These are phyloP conservation scores for Aegilops tauschii DNA, from an alignment of 176 grass and related monocot species.

Conservation along the genomic window DNA sequence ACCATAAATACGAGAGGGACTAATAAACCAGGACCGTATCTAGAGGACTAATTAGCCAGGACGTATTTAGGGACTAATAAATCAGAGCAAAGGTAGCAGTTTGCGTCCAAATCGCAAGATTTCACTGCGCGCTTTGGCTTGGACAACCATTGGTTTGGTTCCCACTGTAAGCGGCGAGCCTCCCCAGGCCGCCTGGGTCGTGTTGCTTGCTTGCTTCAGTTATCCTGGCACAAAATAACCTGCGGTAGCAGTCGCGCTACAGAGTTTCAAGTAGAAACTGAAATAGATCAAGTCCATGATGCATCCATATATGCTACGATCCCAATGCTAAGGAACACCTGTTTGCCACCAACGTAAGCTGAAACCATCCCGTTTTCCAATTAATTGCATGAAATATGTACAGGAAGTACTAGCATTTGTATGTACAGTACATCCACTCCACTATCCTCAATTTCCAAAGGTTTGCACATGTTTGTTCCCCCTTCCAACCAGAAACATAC, in stretches of 20 bases:
- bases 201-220: background rate
- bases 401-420: background rate
- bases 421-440: background rate
- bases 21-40: too few relatives aligned
- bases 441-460: background rate
- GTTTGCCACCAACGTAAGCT: background rate
- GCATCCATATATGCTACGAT: background rate
- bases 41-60: too few relatives aligned
- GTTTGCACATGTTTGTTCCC: background rate
- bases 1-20: too few relatives aligned
- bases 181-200: background rate
- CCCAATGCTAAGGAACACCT: background rate
- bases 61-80: too few relatives aligned
- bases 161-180: background rate
- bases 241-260: background rate
- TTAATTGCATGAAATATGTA: conserved; percentile 19
- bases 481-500: background rate
- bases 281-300: background rate
- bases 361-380: background rate
- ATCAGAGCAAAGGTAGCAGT: too few relatives aligned
- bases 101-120: background rate
- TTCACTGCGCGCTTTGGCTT: background rate
- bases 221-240: background rate
- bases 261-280: background rate
- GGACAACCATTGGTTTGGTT: background rate